phyloP scores from a whole-genome alignment of 441 rosid genomes.

The Populus hybrid region DNA sequence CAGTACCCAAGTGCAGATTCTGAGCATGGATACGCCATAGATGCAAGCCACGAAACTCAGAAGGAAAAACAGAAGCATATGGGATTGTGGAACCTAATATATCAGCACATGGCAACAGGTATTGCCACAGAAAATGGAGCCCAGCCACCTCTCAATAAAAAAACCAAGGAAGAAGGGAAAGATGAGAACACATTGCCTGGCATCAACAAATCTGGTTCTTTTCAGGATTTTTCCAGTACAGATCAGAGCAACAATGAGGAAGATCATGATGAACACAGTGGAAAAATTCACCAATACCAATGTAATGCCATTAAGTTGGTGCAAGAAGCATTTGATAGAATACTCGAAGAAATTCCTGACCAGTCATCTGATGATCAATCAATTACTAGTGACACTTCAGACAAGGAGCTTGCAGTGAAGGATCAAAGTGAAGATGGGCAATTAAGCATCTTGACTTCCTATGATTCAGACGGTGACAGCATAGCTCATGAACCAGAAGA shows the following conservation, averaged over 20 bases:
- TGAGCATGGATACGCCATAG: conserved; percentile 13
- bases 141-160: conserved; percentile 21
- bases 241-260: conserved; percentile 13
- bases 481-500: conserved; percentile 13
- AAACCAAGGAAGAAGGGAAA: conserved; percentile 18
- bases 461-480: conserved; percentile 23
- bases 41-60: conserved; percentile 14
- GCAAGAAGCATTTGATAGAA: conserved; percentile 72
- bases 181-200: conserved; percentile 8
- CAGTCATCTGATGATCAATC: conserved; percentile 60
- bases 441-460: conserved; percentile 26
- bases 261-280: conserved; percentile 28
- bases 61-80: conserved; percentile 36
- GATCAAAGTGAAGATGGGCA: conserved; percentile 29
- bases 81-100: conserved; percentile 43
- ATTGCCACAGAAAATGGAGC: conserved; percentile 36
- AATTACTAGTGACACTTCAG: not conserved
- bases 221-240: conserved; percentile 22
- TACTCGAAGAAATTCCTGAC: conserved; percentile 72
- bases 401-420: conserved; percentile 35
- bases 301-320: conserved; percentile 67
- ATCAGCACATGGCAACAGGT: conserved; percentile 50
- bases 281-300: conserved; percentile 37
- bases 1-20: conserved; percentile 14
- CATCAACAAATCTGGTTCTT: conserved; percentile 16